phyloP scores from a whole-genome alignment of 108 stramenopile genomes.

The Stephanodiscus minutulus region DNA sequence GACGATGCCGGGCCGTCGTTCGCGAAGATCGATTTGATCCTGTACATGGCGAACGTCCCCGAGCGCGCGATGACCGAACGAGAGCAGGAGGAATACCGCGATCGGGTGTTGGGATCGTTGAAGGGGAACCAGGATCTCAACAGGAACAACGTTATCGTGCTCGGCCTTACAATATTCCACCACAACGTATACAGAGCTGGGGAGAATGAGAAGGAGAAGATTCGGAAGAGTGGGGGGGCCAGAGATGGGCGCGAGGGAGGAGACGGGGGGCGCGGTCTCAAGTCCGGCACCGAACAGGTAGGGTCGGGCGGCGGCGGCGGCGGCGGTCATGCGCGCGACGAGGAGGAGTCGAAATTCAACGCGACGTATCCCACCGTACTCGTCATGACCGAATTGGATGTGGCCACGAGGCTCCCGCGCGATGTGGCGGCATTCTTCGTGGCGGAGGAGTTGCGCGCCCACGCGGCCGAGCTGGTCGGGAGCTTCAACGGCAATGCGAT shows the following conservation, averaged over 20 bases:
- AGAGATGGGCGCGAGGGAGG: neutral
- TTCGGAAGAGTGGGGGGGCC: neutral
- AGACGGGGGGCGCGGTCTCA: neutral
- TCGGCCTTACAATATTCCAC: slow-evolving; percentile 1
- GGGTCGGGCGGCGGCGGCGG: neutral
- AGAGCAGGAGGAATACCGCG: slow-evolving; percentile 14
- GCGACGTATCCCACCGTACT: slow-evolving; percentile 18
- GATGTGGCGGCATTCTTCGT: slow-evolving; percentile 24
- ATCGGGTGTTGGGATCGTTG: slow-evolving; percentile 5
- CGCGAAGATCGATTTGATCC: slow-evolving; percentile 7
- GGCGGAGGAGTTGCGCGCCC: slow-evolving; percentile 11
- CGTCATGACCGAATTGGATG: slow-evolving; percentile 19
- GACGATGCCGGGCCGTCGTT: neutral
- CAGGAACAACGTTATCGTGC: neutral
- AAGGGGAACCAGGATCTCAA: slow-evolving; percentile 4
- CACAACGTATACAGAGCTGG: slow-evolving; percentile 7
- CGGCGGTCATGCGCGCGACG: neutral
- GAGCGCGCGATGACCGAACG: slow-evolving; percentile 4
- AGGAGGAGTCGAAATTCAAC: neutral
- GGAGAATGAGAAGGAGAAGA: slow-evolving; percentile 1
- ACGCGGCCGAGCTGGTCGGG: slow-evolving; percentile 1
- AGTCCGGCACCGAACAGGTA: too few relatives aligned
- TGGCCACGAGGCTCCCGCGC: slow-evolving; percentile 8
- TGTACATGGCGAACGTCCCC: slow-evolving; percentile 23
- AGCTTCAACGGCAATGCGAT: slow-evolving; percentile 10